phyloP scores from a whole-genome alignment of 257 asterid species.

The Ophiorrhiza pumila region DNA sequence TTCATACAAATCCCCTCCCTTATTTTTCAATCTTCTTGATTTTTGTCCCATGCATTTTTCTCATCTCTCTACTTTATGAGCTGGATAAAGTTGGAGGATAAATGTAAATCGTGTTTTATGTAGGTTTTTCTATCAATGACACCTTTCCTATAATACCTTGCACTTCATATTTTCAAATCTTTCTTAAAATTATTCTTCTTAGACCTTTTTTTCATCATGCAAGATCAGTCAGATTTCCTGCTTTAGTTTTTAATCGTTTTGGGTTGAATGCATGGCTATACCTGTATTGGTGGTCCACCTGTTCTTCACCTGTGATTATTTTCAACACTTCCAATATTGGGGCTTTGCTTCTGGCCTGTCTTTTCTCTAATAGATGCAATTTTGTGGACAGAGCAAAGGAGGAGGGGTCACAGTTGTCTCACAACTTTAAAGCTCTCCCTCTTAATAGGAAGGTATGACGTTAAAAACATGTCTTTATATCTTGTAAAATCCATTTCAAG shows the following conservation, averaged over 20 bases:
- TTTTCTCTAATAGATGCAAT: constrained; percentile 37
- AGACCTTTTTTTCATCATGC: neutral
- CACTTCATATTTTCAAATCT: neutral
- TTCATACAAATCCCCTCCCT: too few relatives aligned
- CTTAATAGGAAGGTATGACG: constrained; percentile 65
- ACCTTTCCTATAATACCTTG: neutral
- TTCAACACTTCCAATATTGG: neutral
- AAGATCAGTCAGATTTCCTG: neutral
- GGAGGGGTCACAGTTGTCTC: constrained; percentile 38
- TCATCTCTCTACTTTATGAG: neutral
- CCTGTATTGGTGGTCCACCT: neutral
- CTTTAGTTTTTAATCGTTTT: neutral
- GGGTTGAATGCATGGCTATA: neutral
- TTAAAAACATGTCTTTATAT: neutral
- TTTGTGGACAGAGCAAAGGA: constrained; percentile 34
- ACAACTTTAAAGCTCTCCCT: constrained; percentile 77
- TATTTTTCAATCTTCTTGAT: neutral
- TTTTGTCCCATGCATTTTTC: neutral
- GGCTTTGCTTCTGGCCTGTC: neutral
- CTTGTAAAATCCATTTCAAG: constrained; percentile 4
- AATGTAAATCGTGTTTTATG: neutral
- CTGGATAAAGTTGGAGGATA: neutral
- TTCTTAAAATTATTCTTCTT: neutral
- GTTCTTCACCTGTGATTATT: constrained; percentile 5
- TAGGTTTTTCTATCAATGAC: neutral